Base-by-base conservation (phyloP, 257 asterid genomes). In the Rhazya stricta region DNA sequence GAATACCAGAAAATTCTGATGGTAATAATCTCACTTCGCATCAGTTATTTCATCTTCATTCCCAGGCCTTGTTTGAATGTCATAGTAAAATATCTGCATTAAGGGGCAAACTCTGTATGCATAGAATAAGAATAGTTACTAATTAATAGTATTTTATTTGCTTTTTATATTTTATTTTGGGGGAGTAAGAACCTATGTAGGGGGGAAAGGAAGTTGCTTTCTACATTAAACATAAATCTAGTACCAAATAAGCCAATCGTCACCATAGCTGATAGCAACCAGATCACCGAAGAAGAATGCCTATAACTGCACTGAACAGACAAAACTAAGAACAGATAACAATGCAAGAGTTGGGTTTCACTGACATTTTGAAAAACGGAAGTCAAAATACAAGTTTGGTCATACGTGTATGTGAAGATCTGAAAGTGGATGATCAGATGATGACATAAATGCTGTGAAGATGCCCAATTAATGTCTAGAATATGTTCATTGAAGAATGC, bases 1-100 rank as follows among this genome's bases (percentile, higher is more conserved):
- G 98, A 93, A 69, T 93, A 93, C 77, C 77, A 79, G 0, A 93
- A 93, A 72, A 75, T 93, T 56, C 67, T 93, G 27, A 0, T 7
- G 93, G 98, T 93, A 87, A 67, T 45, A 72, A 10, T 53, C 27
- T 54, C n/a, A 48, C 51, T 34, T 56, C 43, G 39, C 1, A 15
- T 1, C 70, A 45, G 42, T 9, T 53, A n/a, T 65, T 30, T 16
- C 10, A 7, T 42, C 45, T n/a, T 39, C 19, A 4, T n/a, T 48
- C 23, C 37, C 25, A n/a, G 9, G 56, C 58, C 27, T 32, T 16
- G 10, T 18, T 63, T 65, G 29, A 43, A 62, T 27, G 67, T 62
- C 25, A 1, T 32, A 1, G 21, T 32, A 62, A 32, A 32, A 32
- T 18, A 34, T 62, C 68, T 30, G 68, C 68, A 62, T 12, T 34